These are phyloP conservation scores for Xerocomus spinulosus DNA, from an alignment of 768 basidiomycete genomes.

Conservation along the genomic window DNA sequence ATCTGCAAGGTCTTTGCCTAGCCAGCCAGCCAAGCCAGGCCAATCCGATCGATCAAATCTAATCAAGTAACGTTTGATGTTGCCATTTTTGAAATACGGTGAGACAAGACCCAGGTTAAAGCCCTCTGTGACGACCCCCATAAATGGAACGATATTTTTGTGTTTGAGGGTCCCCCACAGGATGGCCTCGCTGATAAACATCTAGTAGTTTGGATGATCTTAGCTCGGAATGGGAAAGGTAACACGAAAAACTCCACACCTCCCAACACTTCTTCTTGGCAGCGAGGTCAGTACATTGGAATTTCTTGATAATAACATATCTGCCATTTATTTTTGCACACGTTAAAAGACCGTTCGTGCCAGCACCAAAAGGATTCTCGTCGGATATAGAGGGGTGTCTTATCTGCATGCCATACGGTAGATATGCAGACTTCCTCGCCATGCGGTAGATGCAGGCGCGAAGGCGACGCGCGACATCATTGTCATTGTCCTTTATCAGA, in stretches of 20 bases:
- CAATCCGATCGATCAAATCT: background rate
- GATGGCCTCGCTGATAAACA: conserved; percentile 26
- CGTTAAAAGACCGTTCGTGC: conserved; percentile 21
- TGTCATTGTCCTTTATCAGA: background rate
- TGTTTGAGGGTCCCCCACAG: conserved; percentile 25
- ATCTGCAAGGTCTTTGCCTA: conserved; percentile 15
- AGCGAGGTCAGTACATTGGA: conserved; percentile 1
- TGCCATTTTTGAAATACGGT: conserved; percentile 19
- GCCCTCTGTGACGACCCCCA: conserved; percentile 13
- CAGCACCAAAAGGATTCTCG: background rate
- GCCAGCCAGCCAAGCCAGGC: conserved; percentile 5
- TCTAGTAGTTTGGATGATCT: conserved; percentile 7
- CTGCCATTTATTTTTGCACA: conserved; percentile 12
- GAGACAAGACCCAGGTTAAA: conserved; percentile 22
- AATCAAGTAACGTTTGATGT: conserved; percentile 9
- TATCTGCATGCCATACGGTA: conserved; percentile 20
- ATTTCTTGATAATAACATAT: conserved; percentile 26
- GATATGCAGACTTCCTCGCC: conserved; percentile 26
- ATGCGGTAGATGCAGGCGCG: conserved; percentile 24
- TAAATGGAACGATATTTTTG: conserved; percentile 25
- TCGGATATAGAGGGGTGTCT: background rate
- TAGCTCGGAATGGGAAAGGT: background rate
- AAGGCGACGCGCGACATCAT: conserved; percentile 7
- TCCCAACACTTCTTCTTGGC: conserved; percentile 4
- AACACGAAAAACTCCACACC: conserved; percentile 7